Percentiles rank a stretch among this genome's conserved stretches.
These are phyloP conservation scores for Vachellia collinsii DNA, from an alignment of 306 rosid species.

Conservation along the genomic window DNA sequence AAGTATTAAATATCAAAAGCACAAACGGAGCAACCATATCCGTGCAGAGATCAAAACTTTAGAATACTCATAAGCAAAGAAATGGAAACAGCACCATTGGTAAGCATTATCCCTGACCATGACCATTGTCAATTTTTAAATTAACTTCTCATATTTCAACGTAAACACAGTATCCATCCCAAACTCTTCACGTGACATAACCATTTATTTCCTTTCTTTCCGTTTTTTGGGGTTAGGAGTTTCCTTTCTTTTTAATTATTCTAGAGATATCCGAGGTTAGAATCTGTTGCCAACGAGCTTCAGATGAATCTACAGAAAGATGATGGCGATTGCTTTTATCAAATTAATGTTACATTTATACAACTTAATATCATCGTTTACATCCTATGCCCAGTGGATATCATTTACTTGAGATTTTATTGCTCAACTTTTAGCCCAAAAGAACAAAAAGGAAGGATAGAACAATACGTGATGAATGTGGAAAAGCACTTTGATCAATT, in stretches of 20 bases:
- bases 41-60: background rate
- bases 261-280: background rate
- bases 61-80: background rate
- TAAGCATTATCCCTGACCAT: background rate
- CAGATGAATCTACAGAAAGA: constrained; percentile 16
- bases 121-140: background rate
- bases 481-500: constrained; percentile 18
- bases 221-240: background rate
- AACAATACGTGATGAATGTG: constrained; percentile 33
- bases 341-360: background rate
- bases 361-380: background rate
- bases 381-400: background rate
- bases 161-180: constrained; percentile 10
- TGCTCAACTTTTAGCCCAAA: background rate
- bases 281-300: constrained; percentile 27
- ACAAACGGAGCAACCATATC: background rate
- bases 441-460: background rate
- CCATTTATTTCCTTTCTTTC: background rate
- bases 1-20: constrained; percentile 16
- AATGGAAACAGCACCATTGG: background rate
- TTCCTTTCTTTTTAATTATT: background rate
- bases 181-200: background rate
- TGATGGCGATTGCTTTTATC: background rate
- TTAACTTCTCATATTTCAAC: background rate
- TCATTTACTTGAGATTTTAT: background rate